Percentiles rank a stretch among this genome's conserved stretches.
Evolutionary conservation across 2,329 filamentous ascomycete genomes (phyloP).

Genomic region (Lecanicillium sp.): DNA sequence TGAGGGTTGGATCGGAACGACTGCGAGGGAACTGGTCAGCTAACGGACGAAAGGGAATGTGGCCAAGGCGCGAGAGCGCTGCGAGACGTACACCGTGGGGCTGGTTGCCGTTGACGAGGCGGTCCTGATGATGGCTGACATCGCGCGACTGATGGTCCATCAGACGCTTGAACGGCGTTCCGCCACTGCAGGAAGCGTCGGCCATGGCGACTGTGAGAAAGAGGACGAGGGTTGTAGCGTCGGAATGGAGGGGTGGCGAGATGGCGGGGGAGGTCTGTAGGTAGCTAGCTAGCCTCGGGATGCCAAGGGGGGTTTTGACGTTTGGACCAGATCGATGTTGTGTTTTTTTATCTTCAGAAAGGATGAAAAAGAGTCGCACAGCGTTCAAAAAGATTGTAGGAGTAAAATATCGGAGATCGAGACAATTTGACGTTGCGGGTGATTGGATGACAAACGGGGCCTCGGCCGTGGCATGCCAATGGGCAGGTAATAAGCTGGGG

Average conservation of each 20-base stretch:
- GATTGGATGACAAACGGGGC: too few relatives aligned
- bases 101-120: constrained; percentile 27
- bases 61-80: constrained; percentile 16
- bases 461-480: too few relatives aligned
- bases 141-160: constrained; percentile 37
- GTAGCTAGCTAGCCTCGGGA: too few relatives aligned
- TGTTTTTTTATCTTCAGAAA: too few relatives aligned
- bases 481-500: too few relatives aligned
- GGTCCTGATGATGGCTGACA: constrained; percentile 35
- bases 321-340: too few relatives aligned
- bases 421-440: too few relatives aligned
- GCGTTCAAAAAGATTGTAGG: too few relatives aligned
- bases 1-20: constrained; percentile 28
- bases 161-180: constrained; percentile 38
- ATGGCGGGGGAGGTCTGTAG: neutral
- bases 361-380: too few relatives aligned
- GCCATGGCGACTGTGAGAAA: constrained; percentile 26
- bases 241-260: neutral
- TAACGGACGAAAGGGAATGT: neutral
- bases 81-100: constrained; percentile 25
- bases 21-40: constrained; percentile 17
- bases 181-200: constrained; percentile 36
- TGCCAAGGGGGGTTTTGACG: too few relatives aligned
- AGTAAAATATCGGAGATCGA: too few relatives aligned
- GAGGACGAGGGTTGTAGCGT: neutral